Evolutionary conservation across 2,329 filamentous ascomycete genomes (phyloP), one percentile per base, ranked within the genome.

Genomic region (Trichoderma lentiforme): DNA sequence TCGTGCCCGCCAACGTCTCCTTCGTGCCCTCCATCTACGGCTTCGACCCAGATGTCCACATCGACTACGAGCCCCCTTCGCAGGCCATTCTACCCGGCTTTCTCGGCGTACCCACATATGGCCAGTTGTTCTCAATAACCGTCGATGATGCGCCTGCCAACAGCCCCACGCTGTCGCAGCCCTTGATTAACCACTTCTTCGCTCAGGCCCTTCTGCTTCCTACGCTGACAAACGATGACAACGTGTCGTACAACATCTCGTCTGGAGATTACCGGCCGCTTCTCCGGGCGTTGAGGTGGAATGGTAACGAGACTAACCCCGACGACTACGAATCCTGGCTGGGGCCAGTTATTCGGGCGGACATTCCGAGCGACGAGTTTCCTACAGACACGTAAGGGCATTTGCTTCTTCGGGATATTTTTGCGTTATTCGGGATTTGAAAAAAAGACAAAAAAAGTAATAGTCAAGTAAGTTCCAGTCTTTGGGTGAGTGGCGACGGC

Each of bases 251-350:
- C 26, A 51, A 57, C 51, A 47, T 71, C 28, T 26, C 36, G 24
- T 65, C 69, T 26, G 69, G 69, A 3, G 69, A 64, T 30, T 65
- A 65, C n/a, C 69, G 69, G 39, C 61, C 51, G 21, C 69, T 71
- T 18, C 15, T 71, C 26, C 69, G 69, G 4, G 60, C 56, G 6
- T 15, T 65, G 32, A 51, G 24, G 7, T 71, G 53, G 24, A 51
- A 58, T 12, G 62, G 61, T 30, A 26, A 65, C 4, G 69, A 65
- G 15, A 18, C 69, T 5, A 71, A 63, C 18, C 51, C 69, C n/a
- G 69, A 58, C 6, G 51, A 71, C 34, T 66, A 47, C 34, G 26
- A 71, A 15, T 71, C 69, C 2, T 66, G 61, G 69, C 61, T 66
- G 15, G 69, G 69, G 2, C 61, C 61, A 11, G 39, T 71, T 12